phyloP scores from a whole-genome alignment of 2,329 filamentous ascomycete genomes.

The Colletotrichum eremochloae region DNA sequence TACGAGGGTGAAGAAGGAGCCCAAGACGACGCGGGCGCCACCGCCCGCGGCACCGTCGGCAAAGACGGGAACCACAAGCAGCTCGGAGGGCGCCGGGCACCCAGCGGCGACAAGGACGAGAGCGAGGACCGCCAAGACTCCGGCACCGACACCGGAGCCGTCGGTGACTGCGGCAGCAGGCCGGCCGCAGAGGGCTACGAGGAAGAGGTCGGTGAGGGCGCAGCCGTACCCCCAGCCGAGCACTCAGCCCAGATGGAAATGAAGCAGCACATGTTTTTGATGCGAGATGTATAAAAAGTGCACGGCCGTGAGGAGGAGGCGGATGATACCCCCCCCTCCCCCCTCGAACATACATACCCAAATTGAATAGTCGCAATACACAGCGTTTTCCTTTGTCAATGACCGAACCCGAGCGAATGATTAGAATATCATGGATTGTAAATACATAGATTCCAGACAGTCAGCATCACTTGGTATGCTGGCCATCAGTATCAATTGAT shows the following conservation, averaged over 20 bases:
- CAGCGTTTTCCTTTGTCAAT: slow-evolving; percentile 13
- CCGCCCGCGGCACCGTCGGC: not conserved
- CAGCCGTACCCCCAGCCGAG: slow-evolving; percentile 32
- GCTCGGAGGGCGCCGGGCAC: slow-evolving; percentile 16
- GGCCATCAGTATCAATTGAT: not conserved
- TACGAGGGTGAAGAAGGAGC: slow-evolving; percentile 27
- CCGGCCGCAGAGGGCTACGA: slow-evolving; percentile 29
- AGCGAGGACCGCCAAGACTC: slow-evolving; percentile 2
- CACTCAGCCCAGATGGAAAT: slow-evolving; percentile 35
- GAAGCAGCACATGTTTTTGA: not conserved
- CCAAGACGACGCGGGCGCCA: not conserved
- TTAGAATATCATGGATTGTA: not conserved
- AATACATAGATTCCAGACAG: not conserved
- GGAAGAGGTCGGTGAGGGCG: slow-evolving; percentile 21
- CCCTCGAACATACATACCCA: slow-evolving; percentile 7
- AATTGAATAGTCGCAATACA: slow-evolving; percentile 13
- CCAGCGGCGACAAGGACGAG: slow-evolving; percentile 2
- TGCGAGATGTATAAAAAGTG: not conserved
- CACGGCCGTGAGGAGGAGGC: not conserved
- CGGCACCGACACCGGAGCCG: not conserved
- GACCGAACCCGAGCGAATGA: too few relatives aligned
- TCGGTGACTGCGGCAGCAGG: slow-evolving; percentile 4
- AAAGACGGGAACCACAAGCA: not conserved
- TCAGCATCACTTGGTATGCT: not conserved
- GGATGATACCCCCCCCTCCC: not conserved